Evolutionary conservation across 2,329 filamentous ascomycete species (phyloP), one percentile per base, ranked within the genome.

Genomic region (Didymella glomerata): DNA sequence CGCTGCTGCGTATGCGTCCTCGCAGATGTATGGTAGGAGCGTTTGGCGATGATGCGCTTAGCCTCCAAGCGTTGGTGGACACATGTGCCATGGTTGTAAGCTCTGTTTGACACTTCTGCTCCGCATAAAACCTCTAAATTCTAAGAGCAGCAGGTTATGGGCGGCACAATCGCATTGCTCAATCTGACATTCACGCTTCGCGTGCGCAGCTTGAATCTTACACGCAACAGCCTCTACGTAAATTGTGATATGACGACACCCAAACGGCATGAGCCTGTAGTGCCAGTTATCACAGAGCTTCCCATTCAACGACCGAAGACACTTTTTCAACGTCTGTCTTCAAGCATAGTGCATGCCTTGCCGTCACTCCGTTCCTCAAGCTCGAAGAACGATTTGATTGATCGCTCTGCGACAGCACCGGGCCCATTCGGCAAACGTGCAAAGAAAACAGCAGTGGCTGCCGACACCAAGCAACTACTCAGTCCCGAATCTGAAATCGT

Each of bases 261-360:
- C 28, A 25, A 45, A 28, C 13, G 53, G 13, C 4, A 18, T 11
- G 30, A 25, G 27, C 22, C 13, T 38, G 7, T 41, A 7, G 9
- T 20, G 13, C 27, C 40, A n/a, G 1, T 53, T 30, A 32, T 46
- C 9, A 46, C 28, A n/a, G 50, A 60, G 18, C 45, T 36, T 40
- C 22, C 9, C 2, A 51, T 54, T 18, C 60, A 63, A 9, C 62
- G 60, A 30, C 54, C 67, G 14, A 60, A 55, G 24, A 57, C 50
- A 4, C 24, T 71, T 2, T 32, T 66, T 9, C 64, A 66, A 28
- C 65, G 60, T 18, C 38, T 69, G 11, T 70, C 68, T 2, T 64
- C 64, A 2, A 40, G 60, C 4, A 36, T 70, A 1, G 42, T 50
- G 38, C 60, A 51, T 14, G 46, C 64, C 5, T 18, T 64, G 32